These are phyloP conservation scores for Yamadazyma diddensiae DNA, from an alignment of 1,139 yeast species.

Conservation along the genomic window DNA sequence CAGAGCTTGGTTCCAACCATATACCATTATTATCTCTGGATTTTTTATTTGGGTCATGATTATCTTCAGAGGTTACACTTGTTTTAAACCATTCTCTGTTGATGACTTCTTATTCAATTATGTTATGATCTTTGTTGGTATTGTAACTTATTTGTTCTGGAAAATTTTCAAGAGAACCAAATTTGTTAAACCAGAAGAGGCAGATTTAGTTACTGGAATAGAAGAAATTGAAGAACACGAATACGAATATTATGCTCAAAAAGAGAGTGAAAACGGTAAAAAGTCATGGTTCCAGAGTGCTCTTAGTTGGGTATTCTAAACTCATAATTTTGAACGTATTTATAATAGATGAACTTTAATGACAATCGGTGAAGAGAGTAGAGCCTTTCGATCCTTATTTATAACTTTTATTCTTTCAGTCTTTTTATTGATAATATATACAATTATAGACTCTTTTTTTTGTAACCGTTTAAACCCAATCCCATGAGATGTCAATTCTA, in stretches of 20 bases:
- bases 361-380: no score
- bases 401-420: not conserved
- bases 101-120: slow-evolving; percentile 42
- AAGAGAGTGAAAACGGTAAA: slow-evolving; percentile 16
- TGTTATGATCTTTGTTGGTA: slow-evolving; percentile 33
- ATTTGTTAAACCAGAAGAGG: slow-evolving; percentile 28
- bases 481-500: slow-evolving; percentile 43
- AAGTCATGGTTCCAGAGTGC: slow-evolving; percentile 4
- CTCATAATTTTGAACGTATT: no score
- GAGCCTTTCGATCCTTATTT: no score
- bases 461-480: slow-evolving; percentile 19
- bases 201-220: slow-evolving; percentile 33
- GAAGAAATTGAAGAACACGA: slow-evolving; percentile 45
- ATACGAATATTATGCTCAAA: slow-evolving; percentile 34
- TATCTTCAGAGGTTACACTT: slow-evolving; percentile 39
- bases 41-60: slow-evolving; percentile 33
- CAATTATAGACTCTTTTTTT: not conserved
- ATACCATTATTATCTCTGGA: slow-evolving; percentile 52
- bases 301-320: slow-evolving; percentile 13
- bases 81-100: slow-evolving; percentile 34
- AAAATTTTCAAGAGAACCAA: slow-evolving; percentile 30
- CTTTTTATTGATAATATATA: not conserved
- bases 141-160: slow-evolving; percentile 27
- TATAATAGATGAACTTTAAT: no score
- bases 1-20: slow-evolving; percentile 76